Conservation (phyloP, 177 flowering plant species). For the Vitis hybrid region DNA sequence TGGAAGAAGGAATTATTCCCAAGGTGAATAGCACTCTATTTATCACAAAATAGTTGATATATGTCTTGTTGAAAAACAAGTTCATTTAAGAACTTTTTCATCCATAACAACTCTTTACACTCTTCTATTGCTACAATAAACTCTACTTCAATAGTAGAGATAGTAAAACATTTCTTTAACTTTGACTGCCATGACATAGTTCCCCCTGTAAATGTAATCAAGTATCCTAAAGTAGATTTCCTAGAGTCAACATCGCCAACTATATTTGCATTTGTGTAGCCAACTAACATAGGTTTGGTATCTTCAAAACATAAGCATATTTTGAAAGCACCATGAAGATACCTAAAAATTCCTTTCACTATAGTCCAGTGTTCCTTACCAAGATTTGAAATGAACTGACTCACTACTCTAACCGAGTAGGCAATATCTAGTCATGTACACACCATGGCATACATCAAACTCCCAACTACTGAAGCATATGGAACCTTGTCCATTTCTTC, state of each 20-base stretch:
- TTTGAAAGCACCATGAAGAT: not conserved
- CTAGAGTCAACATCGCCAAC: not conserved
- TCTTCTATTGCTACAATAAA: too few species aligned
- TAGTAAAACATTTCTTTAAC: not conserved
- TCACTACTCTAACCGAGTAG: not conserved
- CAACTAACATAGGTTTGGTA: not conserved
- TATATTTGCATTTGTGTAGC: conserved; percentile 4
- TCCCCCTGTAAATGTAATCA: conserved; percentile 3
- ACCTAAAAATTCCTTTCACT: conserved; percentile 7
- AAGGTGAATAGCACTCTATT: too few species aligned
- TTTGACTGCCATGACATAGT: not conserved
- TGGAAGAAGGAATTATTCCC: too few species aligned
- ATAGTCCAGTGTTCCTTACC: conserved; percentile 7
- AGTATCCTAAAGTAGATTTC: not conserved
- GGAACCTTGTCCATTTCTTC: conserved; percentile 8
- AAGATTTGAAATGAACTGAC: conserved; percentile 3
- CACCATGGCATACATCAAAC: conserved; percentile 7
- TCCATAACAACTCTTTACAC: too few species aligned
- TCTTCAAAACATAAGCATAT: not conserved
- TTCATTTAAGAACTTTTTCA: too few species aligned
- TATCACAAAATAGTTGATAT: too few species aligned
- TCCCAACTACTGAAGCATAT: conserved; percentile 5
- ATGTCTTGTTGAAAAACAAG: too few species aligned
- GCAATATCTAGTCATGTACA: conserved; percentile 6
- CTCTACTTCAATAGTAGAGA: too few species aligned